Percentiles rank a stretch among this genome's conserved stretches.
These are phyloP conservation scores for Geotrichum candidum DNA, from an alignment of 1,139 yeast species.

Conservation along the genomic window DNA sequence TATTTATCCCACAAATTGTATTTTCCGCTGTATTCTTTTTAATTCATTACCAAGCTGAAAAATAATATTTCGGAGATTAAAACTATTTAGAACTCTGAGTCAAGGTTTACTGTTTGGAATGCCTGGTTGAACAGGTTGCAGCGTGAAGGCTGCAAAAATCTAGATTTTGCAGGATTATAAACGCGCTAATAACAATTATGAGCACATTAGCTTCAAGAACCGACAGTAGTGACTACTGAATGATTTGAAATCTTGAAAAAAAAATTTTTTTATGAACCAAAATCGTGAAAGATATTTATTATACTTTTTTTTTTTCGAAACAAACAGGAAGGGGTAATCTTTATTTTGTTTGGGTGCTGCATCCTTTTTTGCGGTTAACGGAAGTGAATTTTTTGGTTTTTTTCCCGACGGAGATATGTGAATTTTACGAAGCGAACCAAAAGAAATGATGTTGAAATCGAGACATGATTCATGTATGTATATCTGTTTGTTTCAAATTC, in stretches of 20 bases:
- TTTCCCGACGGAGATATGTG: background rate
- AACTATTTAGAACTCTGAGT: too few species aligned
- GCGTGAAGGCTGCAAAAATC: too few species aligned
- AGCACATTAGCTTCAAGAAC: too few species aligned
- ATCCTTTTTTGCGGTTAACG: background rate
- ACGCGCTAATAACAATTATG: too few species aligned
- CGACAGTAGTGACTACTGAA: too few species aligned
- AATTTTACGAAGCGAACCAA: background rate
- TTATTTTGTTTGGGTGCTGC: background rate
- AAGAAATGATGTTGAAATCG: background rate
- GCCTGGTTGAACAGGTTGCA: too few species aligned
- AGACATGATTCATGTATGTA: background rate
- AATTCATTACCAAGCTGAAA: background rate
- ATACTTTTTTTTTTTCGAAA: too few species aligned
- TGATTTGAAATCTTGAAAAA: too few species aligned
- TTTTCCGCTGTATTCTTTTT: background rate
- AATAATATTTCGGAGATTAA: too few species aligned
- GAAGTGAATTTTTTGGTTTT: background rate
- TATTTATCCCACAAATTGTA: background rate
- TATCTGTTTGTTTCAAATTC: background rate
- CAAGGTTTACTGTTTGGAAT: too few species aligned
- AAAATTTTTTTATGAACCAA: too few species aligned
- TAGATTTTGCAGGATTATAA: too few species aligned
- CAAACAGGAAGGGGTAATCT: background rate
- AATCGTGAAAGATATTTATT: background rate